A percentile compares a stretch with the other conserved stretches of the same genome.
These are phyloP conservation scores for Tuber borchii DNA, from an alignment of 495 filamentous ascomycete genomes.

Conservation along the genomic window DNA sequence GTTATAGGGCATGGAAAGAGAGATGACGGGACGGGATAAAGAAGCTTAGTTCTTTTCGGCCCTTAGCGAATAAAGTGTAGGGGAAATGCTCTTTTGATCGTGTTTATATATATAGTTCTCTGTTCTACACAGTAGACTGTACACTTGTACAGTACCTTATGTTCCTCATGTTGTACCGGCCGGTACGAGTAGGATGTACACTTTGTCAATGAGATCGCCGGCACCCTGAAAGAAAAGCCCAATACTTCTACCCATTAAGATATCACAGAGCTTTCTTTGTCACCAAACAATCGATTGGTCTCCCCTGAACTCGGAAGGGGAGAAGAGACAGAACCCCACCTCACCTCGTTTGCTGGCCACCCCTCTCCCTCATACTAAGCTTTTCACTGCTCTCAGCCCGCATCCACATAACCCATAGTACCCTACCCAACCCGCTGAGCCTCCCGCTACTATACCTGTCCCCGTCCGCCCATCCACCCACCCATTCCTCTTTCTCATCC, in stretches of 20 bases:
- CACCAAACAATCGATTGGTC: not conserved
- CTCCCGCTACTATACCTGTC: not conserved
- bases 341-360: not conserved
- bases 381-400: not conserved
- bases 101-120: not conserved
- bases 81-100: not conserved
- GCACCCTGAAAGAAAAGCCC: not conserved
- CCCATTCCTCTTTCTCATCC: constrained; percentile 5
- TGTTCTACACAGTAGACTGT: not conserved
- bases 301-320: not conserved
- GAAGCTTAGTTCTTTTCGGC: not conserved
- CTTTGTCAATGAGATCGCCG: not conserved
- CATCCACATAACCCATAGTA: not conserved
- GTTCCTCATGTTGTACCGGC: not conserved
- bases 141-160: too few species aligned
- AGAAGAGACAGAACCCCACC: not conserved
- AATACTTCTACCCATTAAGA: not conserved
- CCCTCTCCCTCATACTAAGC: not conserved
- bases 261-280: not conserved
- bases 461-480: constrained; percentile 9
- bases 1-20: not conserved
- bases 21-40: not conserved
- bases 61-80: not conserved
- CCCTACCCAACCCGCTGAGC: not conserved
- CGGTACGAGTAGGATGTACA: not conserved